phyloP scores from a whole-genome alignment of 495 filamentous ascomycete genomes.

The Penicillium steckii region DNA sequence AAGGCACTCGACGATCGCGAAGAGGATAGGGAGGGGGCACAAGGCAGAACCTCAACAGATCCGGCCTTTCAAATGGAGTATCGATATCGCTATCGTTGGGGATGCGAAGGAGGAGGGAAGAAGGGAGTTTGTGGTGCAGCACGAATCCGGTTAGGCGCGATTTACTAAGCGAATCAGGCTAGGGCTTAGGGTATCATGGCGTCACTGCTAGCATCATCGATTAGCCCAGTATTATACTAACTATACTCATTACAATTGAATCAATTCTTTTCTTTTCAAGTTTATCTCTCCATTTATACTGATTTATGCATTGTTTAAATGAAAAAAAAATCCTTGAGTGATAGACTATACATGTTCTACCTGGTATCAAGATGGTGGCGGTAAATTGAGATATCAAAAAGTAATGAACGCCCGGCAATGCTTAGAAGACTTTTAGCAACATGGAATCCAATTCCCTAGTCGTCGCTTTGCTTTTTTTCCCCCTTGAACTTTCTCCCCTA shows the following conservation, averaged over 20 bases:
- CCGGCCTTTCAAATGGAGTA: slow-evolving; percentile 30
- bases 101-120: slow-evolving; percentile 17
- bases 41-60: slow-evolving; percentile 41
- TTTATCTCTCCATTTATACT: too few relatives aligned
- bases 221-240: too few relatives aligned
- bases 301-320: too few relatives aligned
- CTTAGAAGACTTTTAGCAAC: slow-evolving; percentile 24
- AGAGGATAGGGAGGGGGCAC: slow-evolving; percentile 31
- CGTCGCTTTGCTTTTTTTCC: slow-evolving; percentile 5
- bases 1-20: slow-evolving; percentile 48
- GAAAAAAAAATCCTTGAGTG: background rate
- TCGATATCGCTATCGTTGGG: slow-evolving; percentile 20
- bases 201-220: slow-evolving; percentile 24
- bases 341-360: slow-evolving; percentile 10
- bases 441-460: background rate
- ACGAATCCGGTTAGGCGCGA: slow-evolving; percentile 28
- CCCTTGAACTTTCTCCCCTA: slow-evolving; percentile 9
- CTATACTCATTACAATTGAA: background rate
- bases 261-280: background rate
- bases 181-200: slow-evolving; percentile 30
- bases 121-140: slow-evolving; percentile 25
- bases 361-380: slow-evolving; percentile 26
- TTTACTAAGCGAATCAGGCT: slow-evolving; percentile 31
- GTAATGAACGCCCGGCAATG: slow-evolving; percentile 29
- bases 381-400: background rate